phyloP scores from a whole-genome alignment of 257 asterid species.

The Ilex aquifolium region DNA sequence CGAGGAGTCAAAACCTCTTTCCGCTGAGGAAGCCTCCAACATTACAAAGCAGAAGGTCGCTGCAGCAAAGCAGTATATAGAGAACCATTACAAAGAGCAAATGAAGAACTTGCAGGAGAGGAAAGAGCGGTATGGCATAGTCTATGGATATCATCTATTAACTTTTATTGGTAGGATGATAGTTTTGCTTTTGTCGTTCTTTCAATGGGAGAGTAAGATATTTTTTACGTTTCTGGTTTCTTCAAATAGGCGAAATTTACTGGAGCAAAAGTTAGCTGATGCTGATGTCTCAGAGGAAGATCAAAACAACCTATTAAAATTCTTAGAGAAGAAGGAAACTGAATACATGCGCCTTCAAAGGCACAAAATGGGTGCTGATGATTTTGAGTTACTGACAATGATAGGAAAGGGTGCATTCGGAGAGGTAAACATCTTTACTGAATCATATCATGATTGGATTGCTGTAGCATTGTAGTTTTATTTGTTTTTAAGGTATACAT shows the following conservation, averaged over 20 bases:
- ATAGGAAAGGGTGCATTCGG: constrained; percentile 99
- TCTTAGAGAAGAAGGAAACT: constrained; percentile 91
- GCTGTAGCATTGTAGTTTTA: background rate
- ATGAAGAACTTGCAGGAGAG: constrained; percentile 90
- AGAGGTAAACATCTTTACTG: constrained; percentile 50
- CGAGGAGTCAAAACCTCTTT: constrained; percentile 52
- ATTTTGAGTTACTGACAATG: constrained; percentile 91
- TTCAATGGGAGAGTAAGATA: background rate
- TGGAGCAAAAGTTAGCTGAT: constrained; percentile 93
- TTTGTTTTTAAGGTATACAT: too few relatives aligned
- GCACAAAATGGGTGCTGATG: constrained; percentile 94
- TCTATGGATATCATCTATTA: background rate
- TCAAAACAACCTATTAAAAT: constrained; percentile 78
- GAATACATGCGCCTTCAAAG: constrained; percentile 98
- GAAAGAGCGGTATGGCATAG: constrained; percentile 65
- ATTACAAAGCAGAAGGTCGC: constrained; percentile 89
- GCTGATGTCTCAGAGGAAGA: constrained; percentile 99
- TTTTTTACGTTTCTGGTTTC: constrained; percentile 15
- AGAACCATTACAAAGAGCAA: constrained; percentile 96
- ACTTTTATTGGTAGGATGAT: background rate
- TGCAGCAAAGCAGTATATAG: constrained; percentile 96
- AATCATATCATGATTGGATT: constrained; percentile 2
- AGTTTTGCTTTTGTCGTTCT: background rate
- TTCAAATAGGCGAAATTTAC: constrained; percentile 62
- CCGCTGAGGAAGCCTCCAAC: constrained; percentile 85